Evolutionary conservation across 1,284 basidiomycete species (phyloP).

Genomic region (Naganishia sp.): DNA sequence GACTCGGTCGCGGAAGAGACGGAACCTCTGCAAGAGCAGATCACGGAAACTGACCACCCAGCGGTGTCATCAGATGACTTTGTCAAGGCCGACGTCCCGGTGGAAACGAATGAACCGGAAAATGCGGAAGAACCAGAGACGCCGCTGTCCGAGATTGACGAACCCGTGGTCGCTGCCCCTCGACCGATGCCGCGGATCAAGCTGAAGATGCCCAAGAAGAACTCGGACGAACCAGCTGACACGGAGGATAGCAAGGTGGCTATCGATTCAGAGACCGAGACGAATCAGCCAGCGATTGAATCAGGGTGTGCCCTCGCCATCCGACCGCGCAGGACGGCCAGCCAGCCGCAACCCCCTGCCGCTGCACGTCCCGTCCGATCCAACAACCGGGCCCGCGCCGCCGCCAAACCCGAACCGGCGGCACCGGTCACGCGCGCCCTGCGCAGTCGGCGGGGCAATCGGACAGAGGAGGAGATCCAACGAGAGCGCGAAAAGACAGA

Average conservation of each 20-base stretch:
- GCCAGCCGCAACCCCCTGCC: background rate
- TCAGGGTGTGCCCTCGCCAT: background rate
- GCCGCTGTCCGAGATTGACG: conserved; percentile 9
- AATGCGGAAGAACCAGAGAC: conserved; percentile 21
- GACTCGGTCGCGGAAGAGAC: background rate
- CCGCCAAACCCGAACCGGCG: conserved; percentile 21
- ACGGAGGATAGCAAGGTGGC: too few species aligned
- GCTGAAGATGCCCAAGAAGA: conserved; percentile 1
- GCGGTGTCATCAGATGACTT: too few species aligned
- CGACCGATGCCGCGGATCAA: conserved; percentile 10
- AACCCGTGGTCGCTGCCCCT: background rate
- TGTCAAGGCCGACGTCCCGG: too few species aligned
- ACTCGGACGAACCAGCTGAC: too few species aligned
- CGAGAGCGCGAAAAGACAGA: conserved; percentile 39
- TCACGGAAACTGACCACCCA: too few species aligned
- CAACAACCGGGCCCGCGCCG: background rate
- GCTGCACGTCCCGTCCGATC: conserved; percentile 9
- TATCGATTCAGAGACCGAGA: too few species aligned
- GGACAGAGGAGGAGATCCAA: conserved; percentile 38
- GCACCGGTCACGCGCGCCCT: conserved; percentile 35
- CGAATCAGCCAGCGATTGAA: background rate
- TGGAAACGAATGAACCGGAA: background rate
- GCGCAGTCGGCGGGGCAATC: conserved; percentile 39
- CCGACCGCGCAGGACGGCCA: background rate
- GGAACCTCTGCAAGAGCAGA: too few species aligned